Base-by-base conservation (phyloP, 78 protist species). In the Dictyostelium brefeldianum region DNA sequence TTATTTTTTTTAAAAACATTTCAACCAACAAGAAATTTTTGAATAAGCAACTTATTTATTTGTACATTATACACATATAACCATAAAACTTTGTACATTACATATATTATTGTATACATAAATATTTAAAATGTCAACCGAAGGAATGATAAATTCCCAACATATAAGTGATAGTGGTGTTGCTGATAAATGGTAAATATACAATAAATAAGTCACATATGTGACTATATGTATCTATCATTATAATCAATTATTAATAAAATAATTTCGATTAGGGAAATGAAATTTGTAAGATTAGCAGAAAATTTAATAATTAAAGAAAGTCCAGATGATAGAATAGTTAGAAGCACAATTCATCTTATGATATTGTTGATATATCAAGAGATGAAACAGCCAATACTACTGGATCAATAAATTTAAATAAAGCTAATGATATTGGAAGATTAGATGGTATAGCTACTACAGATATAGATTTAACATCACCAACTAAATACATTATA, bases 241-340 rank as follows among this genome's bases (percentile, higher is more conserved):
- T n/a, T n/a, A n/a, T n/a, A n/a, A n/a, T n/a, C n/a, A n/a, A n/a
- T n/a, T n/a, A n/a, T n/a, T n/a, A n/a, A n/a, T n/a, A n/a, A n/a
- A n/a, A n/a, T n/a, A n/a, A n/a, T n/a, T n/a, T n/a, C n/a, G 1
- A 6, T 18, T n/a, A 47, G 57, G 92, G 92, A 84, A 29, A 25
- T 3, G 57, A 87, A 47, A 87, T 87, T 64, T 50, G 9, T 87
- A 20, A 43, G 31, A 20, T 18, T 87, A 25, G 15, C 51, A 18
- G 73, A 48, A 17, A 54, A 59, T 11, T 18, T 87, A 3, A 64
- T 20, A 8, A n/a, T 87, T n/a, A 87, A 51, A 51, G 93, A 87
- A 36, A 57, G 50, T 31, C 54, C 74, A 25, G 93, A 87, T 43
- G 93, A 87, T 50, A 77, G n/a, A 8, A 87, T 87, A 11, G 69